Conservation (phyloP, 192 early-diverging fungal species). For the Coemansia sp. region DNA sequence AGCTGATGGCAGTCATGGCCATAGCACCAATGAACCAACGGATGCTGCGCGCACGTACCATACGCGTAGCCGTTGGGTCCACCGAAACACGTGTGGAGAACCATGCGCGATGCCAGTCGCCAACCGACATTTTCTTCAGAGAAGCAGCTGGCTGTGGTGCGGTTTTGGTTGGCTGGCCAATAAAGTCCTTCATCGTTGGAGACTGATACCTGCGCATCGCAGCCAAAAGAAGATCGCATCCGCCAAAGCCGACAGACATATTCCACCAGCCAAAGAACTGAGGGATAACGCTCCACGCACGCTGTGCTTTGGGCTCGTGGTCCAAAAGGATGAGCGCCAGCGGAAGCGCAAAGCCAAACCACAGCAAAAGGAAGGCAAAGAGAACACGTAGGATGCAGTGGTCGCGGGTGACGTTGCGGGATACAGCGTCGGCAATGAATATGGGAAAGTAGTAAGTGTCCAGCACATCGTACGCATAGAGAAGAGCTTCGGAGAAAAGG, state of each 20-base stretch:
- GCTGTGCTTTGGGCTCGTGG: conserved; percentile 32
- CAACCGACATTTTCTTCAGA: conserved; percentile 10
- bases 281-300: conserved; percentile 43
- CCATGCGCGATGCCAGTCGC: conserved; percentile 44
- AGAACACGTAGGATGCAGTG: conserved; percentile 50
- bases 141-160: conserved; percentile 5
- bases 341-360: conserved; percentile 53
- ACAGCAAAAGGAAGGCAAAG: conserved; percentile 40
- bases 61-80: conserved; percentile 47
- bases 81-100: conserved; percentile 47
- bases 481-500: conserved; percentile 47
- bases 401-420: conserved; percentile 52
- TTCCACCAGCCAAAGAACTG: conserved; percentile 54
- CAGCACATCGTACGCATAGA: conserved; percentile 53
- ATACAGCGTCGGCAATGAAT: conserved; percentile 46
- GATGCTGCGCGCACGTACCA: conserved; percentile 49
- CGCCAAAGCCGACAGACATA: conserved; percentile 53
- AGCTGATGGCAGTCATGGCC: conserved; percentile 46
- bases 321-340: conserved; percentile 47
- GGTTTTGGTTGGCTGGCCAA: not conserved
- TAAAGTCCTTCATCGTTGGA: conserved; percentile 30
- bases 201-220: conserved; percentile 53
- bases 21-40: conserved; percentile 51
- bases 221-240: conserved; percentile 46
- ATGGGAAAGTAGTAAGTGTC: conserved; percentile 56